phyloP scores from a whole-genome alignment of 75 land plant genomes.

The Pseudotsuga menziesii region DNA sequence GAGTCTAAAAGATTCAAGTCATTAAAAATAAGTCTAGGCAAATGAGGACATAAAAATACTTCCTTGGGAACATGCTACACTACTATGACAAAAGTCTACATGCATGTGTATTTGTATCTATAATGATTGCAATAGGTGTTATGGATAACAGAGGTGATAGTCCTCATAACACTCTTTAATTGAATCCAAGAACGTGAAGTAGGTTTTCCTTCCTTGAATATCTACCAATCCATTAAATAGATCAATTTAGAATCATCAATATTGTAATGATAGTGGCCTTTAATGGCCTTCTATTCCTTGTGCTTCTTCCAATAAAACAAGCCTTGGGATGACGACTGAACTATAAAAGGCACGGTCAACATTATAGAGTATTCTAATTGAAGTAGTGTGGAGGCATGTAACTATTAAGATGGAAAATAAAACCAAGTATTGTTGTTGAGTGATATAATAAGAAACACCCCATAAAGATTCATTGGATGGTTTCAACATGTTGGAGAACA shows the following conservation, averaged over 20 bases:
- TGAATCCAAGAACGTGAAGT: slow-evolving; percentile 77
- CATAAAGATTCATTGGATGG: too few species aligned
- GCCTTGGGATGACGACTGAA: slow-evolving; percentile 72
- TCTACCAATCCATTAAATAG: slow-evolving; percentile 85
- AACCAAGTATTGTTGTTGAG: too few species aligned
- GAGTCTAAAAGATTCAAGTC: not conserved
- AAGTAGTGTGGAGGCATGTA: slow-evolving; percentile 34
- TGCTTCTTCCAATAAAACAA: slow-evolving; percentile 94
- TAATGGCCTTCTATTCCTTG: too few species aligned
- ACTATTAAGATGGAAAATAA: too few species aligned
- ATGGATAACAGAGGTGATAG: slow-evolving; percentile 28
- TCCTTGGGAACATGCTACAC: not conserved
- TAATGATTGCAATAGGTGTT: not conserved
- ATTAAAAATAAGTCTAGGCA: too few species aligned
- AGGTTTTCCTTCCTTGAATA: slow-evolving; percentile 58
- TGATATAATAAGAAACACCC: too few species aligned
- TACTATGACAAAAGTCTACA: not conserved
- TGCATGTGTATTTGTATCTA: not conserved
- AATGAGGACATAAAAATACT: not conserved
- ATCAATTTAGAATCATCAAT: slow-evolving; percentile 83
- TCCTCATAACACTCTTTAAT: slow-evolving; percentile 97
- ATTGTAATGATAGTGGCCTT: slow-evolving; percentile 81
- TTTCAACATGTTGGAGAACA: too few species aligned
- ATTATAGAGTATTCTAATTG: slow-evolving; percentile 47
- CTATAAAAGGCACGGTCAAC: slow-evolving; percentile 67